Evolutionary conservation across 805 yeast genomes (phyloP), one percentile per base, ranked within the genome.

Genomic region (Saturnispora gosingensis): DNA sequence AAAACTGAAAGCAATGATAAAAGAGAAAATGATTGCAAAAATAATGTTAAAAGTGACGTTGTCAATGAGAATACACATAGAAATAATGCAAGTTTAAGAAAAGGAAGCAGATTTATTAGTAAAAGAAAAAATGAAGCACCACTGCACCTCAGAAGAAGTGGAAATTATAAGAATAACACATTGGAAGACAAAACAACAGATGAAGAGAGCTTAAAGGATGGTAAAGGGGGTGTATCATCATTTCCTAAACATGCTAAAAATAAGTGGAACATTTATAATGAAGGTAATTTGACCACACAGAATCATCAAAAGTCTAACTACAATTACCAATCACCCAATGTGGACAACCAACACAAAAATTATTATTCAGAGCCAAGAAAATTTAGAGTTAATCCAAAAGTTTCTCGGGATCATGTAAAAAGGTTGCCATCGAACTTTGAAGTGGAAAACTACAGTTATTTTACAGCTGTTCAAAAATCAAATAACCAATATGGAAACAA

Each of bases 401-500:
- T 16, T 5, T 38, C 42, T 38, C 20, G 10, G 5, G 22, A 20
- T 4, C n/a, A 38, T 16, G 8, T 20, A n/a, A 18, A 38, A 16
- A 38, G 42, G 13, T 4, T 18, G 24, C 42, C 25, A 38, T 20
- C 20, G 7, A 38, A 18, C 16, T 10, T 16, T 11, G 22, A 16
- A 38, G 20, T 5, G 9, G 42, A 38, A 18, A 18, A 38, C 7
- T 9, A 38, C 18, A 30, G 44, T 32, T 46, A 49, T 30, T 40
- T 44, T 25, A 32, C 48, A 24, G 22, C 53, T 48, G 16, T 38
- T 51, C 6, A 18, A 39, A 27, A 13, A n/a, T 9, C 35, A 28
- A 32, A 43, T 30, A 22, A 16, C 16, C 13, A 42, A 18, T 54
- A 54, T 42, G 53, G 53, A 16, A 44, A 49, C 9, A 54, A 54